phyloP scores from a whole-genome alignment of 2,329 filamentous ascomycete genomes.

The Colletotrichum sidae region DNA sequence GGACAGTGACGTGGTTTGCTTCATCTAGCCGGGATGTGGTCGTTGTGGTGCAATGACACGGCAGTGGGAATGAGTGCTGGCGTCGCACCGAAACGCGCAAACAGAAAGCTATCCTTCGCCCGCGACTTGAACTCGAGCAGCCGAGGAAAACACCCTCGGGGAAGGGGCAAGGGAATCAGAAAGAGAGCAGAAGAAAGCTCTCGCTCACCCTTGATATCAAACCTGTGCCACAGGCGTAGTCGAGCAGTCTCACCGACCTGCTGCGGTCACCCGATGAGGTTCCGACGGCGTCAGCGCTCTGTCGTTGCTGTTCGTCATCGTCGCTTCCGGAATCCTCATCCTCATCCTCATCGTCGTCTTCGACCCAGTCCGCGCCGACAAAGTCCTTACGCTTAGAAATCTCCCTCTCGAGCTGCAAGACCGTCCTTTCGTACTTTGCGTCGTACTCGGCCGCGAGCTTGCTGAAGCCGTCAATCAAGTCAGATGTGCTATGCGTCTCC shows the following conservation, averaged over 20 bases:
- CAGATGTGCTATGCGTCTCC: neutral
- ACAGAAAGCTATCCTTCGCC: neutral
- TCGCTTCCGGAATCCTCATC: slow-evolving; percentile 38
- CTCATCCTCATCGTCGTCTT: slow-evolving; percentile 50
- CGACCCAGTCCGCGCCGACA: slow-evolving; percentile 69
- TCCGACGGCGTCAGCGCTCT: slow-evolving; percentile 40
- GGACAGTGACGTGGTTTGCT: slow-evolving; percentile 5
- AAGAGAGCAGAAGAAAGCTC: too few species aligned
- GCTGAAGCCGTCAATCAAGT: slow-evolving; percentile 47
- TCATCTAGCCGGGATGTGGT: neutral
- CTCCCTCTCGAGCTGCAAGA: slow-evolving; percentile 64
- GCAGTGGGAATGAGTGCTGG: neutral
- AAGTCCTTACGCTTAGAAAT: slow-evolving; percentile 67
- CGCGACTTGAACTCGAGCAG: too few species aligned
- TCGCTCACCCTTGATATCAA: slow-evolving; percentile 69
- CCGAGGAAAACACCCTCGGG: neutral
- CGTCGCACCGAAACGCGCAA: slow-evolving; percentile 9
- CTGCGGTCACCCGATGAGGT: neutral
- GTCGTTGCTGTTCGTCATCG: slow-evolving; percentile 18
- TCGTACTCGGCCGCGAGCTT: slow-evolving; percentile 68
- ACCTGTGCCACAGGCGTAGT: slow-evolving; percentile 83
- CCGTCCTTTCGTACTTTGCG: slow-evolving; percentile 63
- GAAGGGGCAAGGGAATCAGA: neutral
- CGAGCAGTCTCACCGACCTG: slow-evolving; percentile 65
- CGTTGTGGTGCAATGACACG: neutral